These are phyloP conservation scores for Aspergillus mulundensis DNA, from an alignment of 495 filamentous ascomycete genomes.

Conservation along the genomic window DNA sequence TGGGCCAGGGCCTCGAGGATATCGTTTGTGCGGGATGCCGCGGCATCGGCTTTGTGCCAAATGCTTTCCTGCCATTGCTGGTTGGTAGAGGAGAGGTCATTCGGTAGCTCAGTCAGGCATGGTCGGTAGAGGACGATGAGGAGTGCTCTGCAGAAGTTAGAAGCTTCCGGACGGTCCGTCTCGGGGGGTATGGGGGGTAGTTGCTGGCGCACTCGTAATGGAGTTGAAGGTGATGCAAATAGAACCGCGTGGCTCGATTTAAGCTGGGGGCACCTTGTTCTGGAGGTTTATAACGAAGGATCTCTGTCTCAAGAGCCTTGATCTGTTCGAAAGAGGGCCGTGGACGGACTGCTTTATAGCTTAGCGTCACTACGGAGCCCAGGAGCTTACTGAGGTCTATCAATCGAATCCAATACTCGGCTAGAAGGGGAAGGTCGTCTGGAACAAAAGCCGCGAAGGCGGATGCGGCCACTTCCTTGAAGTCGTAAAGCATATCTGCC, in stretches of 20 bases:
- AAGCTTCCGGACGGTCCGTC: background rate
- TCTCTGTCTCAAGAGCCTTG: constrained; percentile 21
- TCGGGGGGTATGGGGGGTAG: too few relatives aligned
- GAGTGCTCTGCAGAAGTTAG: constrained; percentile 22
- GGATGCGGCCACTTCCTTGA: constrained; percentile 9
- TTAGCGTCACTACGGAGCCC: constrained; percentile 21
- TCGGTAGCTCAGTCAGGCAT: constrained; percentile 15
- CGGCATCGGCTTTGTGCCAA: constrained; percentile 22
- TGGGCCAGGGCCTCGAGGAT: constrained; percentile 30
- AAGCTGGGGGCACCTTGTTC: constrained; percentile 15
- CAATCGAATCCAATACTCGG: constrained; percentile 27
- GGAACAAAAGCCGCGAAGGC: constrained; percentile 16
- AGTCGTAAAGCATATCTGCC: constrained; percentile 29
- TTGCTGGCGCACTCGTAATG: constrained; percentile 27
- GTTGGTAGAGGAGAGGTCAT: constrained; percentile 5
- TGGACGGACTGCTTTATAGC: constrained; percentile 16
- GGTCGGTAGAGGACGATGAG: constrained; percentile 31
- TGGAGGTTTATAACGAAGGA: constrained; percentile 18
- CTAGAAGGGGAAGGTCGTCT: constrained; percentile 20
- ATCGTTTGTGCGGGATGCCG: constrained; percentile 31
- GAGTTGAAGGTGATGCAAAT: constrained; percentile 28
- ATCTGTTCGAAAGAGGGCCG: constrained; percentile 17
- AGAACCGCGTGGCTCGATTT: constrained; percentile 20
- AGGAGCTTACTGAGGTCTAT: constrained; percentile 26
- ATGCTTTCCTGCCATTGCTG: constrained; percentile 21